phyloP scores from a whole-genome alignment of 2,329 filamentous ascomycete species.

The Triangularia verruculosa region DNA sequence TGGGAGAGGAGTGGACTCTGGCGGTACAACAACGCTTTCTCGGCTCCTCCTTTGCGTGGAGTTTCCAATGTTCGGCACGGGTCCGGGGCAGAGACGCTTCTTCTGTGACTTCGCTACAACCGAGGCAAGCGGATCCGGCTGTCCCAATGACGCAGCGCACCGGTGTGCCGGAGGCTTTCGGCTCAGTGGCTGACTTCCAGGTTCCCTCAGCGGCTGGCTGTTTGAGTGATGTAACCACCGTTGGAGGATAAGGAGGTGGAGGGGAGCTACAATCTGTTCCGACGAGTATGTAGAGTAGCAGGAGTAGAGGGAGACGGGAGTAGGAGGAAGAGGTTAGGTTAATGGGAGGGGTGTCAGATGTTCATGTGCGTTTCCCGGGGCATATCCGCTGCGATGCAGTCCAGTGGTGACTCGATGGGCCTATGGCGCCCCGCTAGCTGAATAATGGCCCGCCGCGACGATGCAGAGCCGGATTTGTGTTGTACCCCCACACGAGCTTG shows the following conservation, averaged over 20 bases:
- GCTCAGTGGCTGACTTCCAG: background rate
- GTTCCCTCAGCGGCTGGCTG: too few relatives aligned
- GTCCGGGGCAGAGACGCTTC: slow-evolving; percentile 5
- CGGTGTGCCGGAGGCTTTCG: slow-evolving; percentile 7
- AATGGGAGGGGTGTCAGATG: slow-evolving; percentile 7
- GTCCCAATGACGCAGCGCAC: slow-evolving; percentile 26
- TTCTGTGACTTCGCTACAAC: slow-evolving; percentile 17
- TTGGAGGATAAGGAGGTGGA: background rate
- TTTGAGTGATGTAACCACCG: background rate
- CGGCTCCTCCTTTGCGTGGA: slow-evolving; percentile 2
- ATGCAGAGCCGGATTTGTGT: slow-evolving; percentile 9
- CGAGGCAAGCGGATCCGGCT: slow-evolving; percentile 28
- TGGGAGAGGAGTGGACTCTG: background rate
- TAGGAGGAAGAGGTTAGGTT: background rate
- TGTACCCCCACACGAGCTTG: slow-evolving; percentile 8
- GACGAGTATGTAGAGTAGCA: background rate
- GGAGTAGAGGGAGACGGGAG: background rate
- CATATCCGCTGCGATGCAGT: background rate
- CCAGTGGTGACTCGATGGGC: background rate
- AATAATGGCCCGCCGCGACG: slow-evolving; percentile 8
- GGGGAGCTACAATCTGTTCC: background rate
- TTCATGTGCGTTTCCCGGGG: slow-evolving; percentile 1
- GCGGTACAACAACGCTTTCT: background rate
- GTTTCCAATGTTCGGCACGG: slow-evolving; percentile 14
- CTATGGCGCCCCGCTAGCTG: slow-evolving; percentile 5